Conservation (phyloP, 768 basidiomycete species). For the Lenzites betulinus region DNA sequence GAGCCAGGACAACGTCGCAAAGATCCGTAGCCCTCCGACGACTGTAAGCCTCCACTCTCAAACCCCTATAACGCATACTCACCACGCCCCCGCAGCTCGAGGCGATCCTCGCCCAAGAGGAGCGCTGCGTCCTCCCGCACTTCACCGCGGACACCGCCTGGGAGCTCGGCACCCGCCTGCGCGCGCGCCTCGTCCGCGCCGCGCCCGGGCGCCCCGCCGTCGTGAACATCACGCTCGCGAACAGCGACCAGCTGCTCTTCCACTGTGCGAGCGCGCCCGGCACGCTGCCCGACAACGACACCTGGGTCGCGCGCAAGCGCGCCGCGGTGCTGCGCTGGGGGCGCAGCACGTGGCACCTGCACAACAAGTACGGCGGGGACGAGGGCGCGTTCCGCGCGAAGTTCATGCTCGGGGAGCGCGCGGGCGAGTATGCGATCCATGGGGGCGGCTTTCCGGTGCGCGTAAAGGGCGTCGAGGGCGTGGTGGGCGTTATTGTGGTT, state of each 20-base stretch:
- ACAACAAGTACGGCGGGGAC: slow-evolving; percentile 22
- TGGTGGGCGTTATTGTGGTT: slow-evolving; percentile 26
- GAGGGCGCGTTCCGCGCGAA: slow-evolving; percentile 24
- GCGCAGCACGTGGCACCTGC: slow-evolving; percentile 22
- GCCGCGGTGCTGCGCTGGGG: slow-evolving; percentile 27
- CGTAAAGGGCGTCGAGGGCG: slow-evolving; percentile 23
- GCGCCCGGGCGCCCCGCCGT: slow-evolving; percentile 20
- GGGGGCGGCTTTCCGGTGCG: slow-evolving; percentile 27
- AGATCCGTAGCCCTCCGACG: slow-evolving; percentile 8
- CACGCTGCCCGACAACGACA: slow-evolving; percentile 26
- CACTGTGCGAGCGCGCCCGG: slow-evolving; percentile 23
- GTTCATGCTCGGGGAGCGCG: slow-evolving; percentile 24
- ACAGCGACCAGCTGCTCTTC: slow-evolving; percentile 27
- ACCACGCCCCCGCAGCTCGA: slow-evolving; percentile 14
- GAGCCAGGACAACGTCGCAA: background rate
- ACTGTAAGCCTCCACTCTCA: background rate
- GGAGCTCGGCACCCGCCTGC: slow-evolving; percentile 23
- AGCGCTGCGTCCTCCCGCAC: slow-evolving; percentile 22
- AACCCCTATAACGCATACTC: background rate
- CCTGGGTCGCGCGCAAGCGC: slow-evolving; percentile 28
- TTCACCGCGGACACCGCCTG: slow-evolving; percentile 27
- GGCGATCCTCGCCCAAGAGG: slow-evolving; percentile 17
- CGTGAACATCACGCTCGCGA: slow-evolving; percentile 28
- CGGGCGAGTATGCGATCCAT: slow-evolving; percentile 26
- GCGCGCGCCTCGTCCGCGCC: slow-evolving; percentile 20